Evolutionary conservation across 129 eudicot genomes (phyloP).

Genomic region (Lonicera japonica): DNA sequence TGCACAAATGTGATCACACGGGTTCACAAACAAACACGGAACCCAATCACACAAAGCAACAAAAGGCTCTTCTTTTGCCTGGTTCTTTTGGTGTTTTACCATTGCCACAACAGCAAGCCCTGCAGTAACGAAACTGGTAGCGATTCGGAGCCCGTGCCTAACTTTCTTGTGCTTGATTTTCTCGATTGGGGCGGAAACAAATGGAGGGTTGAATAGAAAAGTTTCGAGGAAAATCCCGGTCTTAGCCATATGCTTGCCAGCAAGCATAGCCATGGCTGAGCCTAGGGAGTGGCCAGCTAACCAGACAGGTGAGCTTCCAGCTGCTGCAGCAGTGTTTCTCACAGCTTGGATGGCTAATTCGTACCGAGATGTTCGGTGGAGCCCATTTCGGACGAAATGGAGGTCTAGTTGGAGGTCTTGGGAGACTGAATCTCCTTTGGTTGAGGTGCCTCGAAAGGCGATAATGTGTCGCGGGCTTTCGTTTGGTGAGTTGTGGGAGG

Average conservation of each 20-base stretch:
- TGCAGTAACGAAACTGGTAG: conserved; percentile 86
- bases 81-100: conserved; percentile 30
- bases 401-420: conserved; percentile 72
- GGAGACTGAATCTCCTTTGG: conserved; percentile 55
- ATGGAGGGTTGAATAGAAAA: conserved; percentile 85
- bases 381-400: conserved; percentile 61
- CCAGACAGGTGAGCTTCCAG: conserved; percentile 61
- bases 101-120: conserved; percentile 76
- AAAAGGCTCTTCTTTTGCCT: conserved; percentile 40
- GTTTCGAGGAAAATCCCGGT: conserved; percentile 57
- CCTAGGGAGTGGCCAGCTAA: conserved; percentile 92
- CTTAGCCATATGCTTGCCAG: conserved; percentile 79
- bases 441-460: conserved; percentile 84
- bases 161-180: conserved; percentile 56
- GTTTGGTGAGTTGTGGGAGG: too few relatives aligned
- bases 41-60: conserved; percentile 55
- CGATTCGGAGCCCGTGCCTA: conserved; percentile 78
- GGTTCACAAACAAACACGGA: conserved; percentile 71
- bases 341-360: conserved; percentile 66
- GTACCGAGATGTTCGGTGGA: conserved; percentile 69
- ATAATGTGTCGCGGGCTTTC: conserved; percentile 47
- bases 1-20: conserved; percentile 74
- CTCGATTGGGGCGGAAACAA: conserved; percentile 84
- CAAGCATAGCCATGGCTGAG: conserved; percentile 83
- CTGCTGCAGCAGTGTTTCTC: conserved; percentile 50